Base-by-base conservation (phyloP, 352 stramenopile genomes). In the Globisporangium cystogenes region DNA sequence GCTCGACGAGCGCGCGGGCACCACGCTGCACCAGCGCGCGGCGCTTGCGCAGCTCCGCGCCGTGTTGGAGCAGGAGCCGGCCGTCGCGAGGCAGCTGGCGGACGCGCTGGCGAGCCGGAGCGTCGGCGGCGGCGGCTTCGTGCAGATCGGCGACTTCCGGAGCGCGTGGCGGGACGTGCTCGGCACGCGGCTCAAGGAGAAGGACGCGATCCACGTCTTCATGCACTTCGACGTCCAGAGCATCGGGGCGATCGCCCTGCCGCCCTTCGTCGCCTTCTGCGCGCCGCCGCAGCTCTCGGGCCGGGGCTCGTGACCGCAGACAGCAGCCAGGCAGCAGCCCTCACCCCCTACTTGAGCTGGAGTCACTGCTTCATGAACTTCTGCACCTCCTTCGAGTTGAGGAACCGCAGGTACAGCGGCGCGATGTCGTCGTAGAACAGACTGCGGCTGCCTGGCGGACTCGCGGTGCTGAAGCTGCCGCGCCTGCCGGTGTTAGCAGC, bases 361-460 rank as follows among this genome's bases (percentile, higher is more conserved):
- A 5, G 3, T 59, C 48, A 71, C 18, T 62, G 66, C 27, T 82
- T 81, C 55, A 76, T 64, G 56, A 71, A 65, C 26, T 68, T 73
- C 47, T 86, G 72, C 39, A 78, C 76, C 27, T 87, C 75, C 11
- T 81, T 82, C 12, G 80, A 87, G 24, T 76, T 82, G 20, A 90
- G 48, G 29, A 90, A 87, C 59, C 87, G 87, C 7, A 78, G 69
- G 39, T 90, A 90, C 27, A 87, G 64, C 7, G 80, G 80, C 16
- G 74, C 65, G 42, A 90, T 88, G 52, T 88, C 76, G 49, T 82
- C 72, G 66, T 90, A 86, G 23, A 90, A 84, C 7, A 83, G 70
- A 52, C 80, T 87, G 8, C 58, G 61, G 0, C 63, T 67, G 16
- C 50, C 64, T 10, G 68, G 42, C 18, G 44, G 51, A 29, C 39